Conservation (phyloP, 768 basidiomycete species). For the Russula olivacea region DNA sequence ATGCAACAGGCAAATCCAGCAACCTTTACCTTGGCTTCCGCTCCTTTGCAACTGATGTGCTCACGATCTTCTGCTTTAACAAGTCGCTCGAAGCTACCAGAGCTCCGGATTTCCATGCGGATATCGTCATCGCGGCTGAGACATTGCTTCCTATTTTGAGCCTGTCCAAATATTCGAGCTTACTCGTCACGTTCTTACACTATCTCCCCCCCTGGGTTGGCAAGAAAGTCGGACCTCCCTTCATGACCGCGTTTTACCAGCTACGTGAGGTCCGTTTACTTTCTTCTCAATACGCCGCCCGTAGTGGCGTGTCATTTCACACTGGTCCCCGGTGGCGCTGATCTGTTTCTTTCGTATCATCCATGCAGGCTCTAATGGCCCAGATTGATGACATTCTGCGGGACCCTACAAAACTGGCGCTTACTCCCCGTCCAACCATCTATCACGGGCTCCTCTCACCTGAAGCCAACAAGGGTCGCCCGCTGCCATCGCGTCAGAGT, state of each 20-base stretch:
- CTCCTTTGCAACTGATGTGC: conserved; percentile 37
- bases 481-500: conserved; percentile 28
- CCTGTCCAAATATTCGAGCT: conserved; percentile 10
- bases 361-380: conserved; percentile 15
- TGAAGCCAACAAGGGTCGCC: conserved; percentile 28
- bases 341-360: background rate
- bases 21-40: conserved; percentile 39
- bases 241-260: conserved; percentile 4
- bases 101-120: conserved; percentile 34
- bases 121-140: conserved; percentile 27
- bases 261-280: conserved; percentile 14
- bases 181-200: background rate
- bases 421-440: conserved; percentile 34
- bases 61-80: conserved; percentile 38
- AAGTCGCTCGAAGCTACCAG: conserved; percentile 31
- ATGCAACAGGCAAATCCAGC: conserved; percentile 32
- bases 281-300: conserved; percentile 8
- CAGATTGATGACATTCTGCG: conserved; percentile 26
- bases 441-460: conserved; percentile 33
- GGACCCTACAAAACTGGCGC: conserved; percentile 28
- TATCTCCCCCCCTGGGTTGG: conserved; percentile 5
- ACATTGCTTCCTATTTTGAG: conserved; percentile 3
- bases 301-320: background rate
- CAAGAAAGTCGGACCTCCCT: conserved; percentile 8
- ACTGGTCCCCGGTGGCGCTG: background rate